These are phyloP conservation scores for Auriscalpium vulgare DNA, from an alignment of 768 basidiomycete genomes.

Conservation along the genomic window DNA sequence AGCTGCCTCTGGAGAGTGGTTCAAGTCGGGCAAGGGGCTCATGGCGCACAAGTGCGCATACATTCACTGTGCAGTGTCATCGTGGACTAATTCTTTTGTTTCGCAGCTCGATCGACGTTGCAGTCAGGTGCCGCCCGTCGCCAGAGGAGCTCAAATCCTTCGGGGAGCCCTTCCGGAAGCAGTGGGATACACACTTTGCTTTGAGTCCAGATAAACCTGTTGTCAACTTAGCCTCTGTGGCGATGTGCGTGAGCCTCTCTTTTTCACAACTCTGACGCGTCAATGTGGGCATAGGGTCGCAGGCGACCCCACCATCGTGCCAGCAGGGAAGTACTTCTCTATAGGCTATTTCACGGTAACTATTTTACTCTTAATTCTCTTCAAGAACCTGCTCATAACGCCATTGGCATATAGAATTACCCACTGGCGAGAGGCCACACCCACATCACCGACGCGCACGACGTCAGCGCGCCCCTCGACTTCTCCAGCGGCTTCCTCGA, in stretches of 20 bases:
- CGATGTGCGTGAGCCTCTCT: slow-evolving; percentile 11
- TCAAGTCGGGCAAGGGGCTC: slow-evolving; percentile 34
- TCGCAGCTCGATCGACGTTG: slow-evolving; percentile 16
- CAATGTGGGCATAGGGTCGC: background rate
- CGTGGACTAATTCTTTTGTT: background rate
- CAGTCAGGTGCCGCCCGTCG: slow-evolving; percentile 18
- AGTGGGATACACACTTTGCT: slow-evolving; percentile 18
- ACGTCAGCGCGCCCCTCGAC: slow-evolving; percentile 15
- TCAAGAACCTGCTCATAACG: background rate
- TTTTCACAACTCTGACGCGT: background rate
- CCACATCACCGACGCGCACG: slow-evolving; percentile 16
- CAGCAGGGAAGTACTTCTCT: background rate
- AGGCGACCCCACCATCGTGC: background rate
- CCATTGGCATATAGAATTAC: slow-evolving; percentile 1
- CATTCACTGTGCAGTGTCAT: too few species aligned
- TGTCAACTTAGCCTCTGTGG: slow-evolving; percentile 3
- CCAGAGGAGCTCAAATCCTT: slow-evolving; percentile 15
- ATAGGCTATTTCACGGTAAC: background rate
- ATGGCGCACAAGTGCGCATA: slow-evolving; percentile 45
- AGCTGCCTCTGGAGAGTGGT: slow-evolving; percentile 30
- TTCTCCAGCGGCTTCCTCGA: slow-evolving; percentile 8
- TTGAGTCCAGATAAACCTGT: slow-evolving; percentile 19
- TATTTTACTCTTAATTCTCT: background rate
- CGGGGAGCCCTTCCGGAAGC: slow-evolving; percentile 19
- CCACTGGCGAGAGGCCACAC: slow-evolving; percentile 17